Percentiles rank a stretch among this genome's conserved stretches.
These are phyloP conservation scores for Candida oleophila DNA, from an alignment of 805 yeast genomes.

Conservation along the genomic window DNA sequence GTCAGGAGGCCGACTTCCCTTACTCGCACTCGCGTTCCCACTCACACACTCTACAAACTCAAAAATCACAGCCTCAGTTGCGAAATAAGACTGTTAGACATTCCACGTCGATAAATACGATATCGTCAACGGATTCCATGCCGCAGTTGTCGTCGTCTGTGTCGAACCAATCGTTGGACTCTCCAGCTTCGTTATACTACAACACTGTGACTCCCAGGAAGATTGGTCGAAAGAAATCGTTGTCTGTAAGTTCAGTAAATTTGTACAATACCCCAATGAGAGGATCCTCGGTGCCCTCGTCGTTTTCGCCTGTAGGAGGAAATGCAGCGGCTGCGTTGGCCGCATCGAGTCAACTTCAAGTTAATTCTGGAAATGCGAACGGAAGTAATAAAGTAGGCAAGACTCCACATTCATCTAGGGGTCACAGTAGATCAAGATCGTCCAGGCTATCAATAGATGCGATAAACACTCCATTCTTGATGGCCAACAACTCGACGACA, in stretches of 20 bases:
- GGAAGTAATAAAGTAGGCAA: constrained; percentile 28
- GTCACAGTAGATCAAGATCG: constrained; percentile 37
- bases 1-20: not conserved
- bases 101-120: constrained; percentile 23
- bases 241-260: constrained; percentile 28
- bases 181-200: constrained; percentile 26
- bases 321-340: constrained; percentile 4
- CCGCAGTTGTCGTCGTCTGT: constrained; percentile 36
- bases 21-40: constrained; percentile 1
- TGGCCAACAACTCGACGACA: constrained; percentile 9
- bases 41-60: not conserved
- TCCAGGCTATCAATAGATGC: constrained; percentile 41
- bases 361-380: constrained; percentile 3
- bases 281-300: constrained; percentile 7
- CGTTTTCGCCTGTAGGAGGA: constrained; percentile 2
- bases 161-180: constrained; percentile 34
- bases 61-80: constrained; percentile 1
- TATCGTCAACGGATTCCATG: constrained; percentile 32
- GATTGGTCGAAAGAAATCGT: constrained; percentile 30
- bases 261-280: constrained; percentile 36
- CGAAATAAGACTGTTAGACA: not conserved
- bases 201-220: constrained; percentile 33
- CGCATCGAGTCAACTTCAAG: constrained; percentile 2
- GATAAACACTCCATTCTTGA: constrained; percentile 15
- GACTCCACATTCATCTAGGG: constrained; percentile 32